Base-by-base conservation (phyloP, 73 alveolate genomes). In the Tetrahymena thermophila region DNA sequence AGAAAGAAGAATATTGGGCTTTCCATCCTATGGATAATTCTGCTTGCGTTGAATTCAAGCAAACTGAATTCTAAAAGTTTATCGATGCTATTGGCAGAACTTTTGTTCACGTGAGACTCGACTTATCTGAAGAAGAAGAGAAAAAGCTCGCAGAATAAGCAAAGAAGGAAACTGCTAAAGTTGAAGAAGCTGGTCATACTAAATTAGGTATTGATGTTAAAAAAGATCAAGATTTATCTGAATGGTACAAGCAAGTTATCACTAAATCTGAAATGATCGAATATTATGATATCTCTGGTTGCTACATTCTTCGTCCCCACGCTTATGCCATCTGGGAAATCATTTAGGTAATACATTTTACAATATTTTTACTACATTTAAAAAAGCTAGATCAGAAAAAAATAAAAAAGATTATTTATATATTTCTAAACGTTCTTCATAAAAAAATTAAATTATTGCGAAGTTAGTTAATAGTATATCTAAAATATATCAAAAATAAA, bases 261-360 rank as follows among this genome's bases (percentile, higher is more conserved):
- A 97, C 99, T 71, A 99, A 98, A 85, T 96, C 99, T 71, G 99
- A 99, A 96, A 96, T 99, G 99, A 98, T 99, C 85, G 99, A 99
- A 96, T 99, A 99, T 98, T 99, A 99, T 95, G 99, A 99, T 94
- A 98, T 99, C 85, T 97, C 99, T 16, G 99, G 99, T 34, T 99
- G 99, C 97, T 98, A 98, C 94, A 98, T 99, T 94, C 95, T 99
- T 71, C 97, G 99, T 96, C 99, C 99, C 34, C 98, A 99, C 99
- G 94, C 99, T 34, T 99, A 98, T 98, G 97, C 95, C 93, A 99
- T 99, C 34, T 99, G 99, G 99, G 99, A 99, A 96, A 94, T 95
- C 85, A 97, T 99, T 93, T 98, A 98, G 95, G 89, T 71, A 71
- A 71, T 71, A 25, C 16, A 40, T 4, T 6, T 40, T 4, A 40